Base-by-base conservation (phyloP, 257 asterid species). In the Scutellaria barbata region DNA sequence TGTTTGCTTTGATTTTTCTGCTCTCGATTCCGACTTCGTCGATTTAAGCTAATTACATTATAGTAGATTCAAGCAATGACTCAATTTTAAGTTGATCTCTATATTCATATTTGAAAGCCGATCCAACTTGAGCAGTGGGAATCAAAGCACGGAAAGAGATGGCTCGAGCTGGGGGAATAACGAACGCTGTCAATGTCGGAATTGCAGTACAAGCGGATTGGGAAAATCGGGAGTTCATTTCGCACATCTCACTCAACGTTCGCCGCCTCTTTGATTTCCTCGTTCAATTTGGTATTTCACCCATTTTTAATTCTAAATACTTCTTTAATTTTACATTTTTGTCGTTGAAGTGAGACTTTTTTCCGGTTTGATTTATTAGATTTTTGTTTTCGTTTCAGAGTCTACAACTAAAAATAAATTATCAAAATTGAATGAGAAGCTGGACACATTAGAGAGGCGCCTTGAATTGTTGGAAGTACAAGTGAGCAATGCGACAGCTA, bases 201-300 rank as follows among this genome's bases (percentile, higher is more conserved):
- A 93, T 93, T 46, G 98, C 98, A 47, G 98, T 93, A 7, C 97
- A 94, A 85, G 98, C 98, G 16, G 98, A 94, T 67, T 94, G 98
- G 98, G 98, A 94, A 69, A 90, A 89, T 66, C 91, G 97, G 22
- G 96, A 92, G 65, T 92, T 92, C 85, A 86, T 92, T 72, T 92
- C 97, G 12, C 88, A 89, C 74, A 85, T 93, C 72, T 93, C 98
- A 1, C 96, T 90, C 82, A 87, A 89, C 55, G 85, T 89, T 64
- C 97, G 97, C 42, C 95, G 96, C 56, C 95, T 89, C 60, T 92
- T 92, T 72, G 98, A 92, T 76, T 92, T 92, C 90, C 95, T 92
- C 30, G 88, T 92, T 17, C 93, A 92, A 68, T 90, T 90, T 71
- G 97, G 97, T 91, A 77, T 35, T 14, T 5, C 14, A 5, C 33